Conservation (phyloP, 495 filamentous ascomycete species). For the Tuber umbilicatum region DNA sequence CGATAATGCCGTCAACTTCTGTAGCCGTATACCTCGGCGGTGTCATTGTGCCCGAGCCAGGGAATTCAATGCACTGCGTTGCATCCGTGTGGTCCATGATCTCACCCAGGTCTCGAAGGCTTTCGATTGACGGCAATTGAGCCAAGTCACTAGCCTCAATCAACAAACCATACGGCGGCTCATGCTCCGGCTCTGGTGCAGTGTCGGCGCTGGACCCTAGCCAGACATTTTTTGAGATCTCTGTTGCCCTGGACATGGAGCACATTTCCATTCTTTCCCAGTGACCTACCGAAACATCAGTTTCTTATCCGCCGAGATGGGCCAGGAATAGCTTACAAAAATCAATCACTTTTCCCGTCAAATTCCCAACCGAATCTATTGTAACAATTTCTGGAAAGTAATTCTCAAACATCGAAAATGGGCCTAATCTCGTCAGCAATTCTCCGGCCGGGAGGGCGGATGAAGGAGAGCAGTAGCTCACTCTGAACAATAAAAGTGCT, state of each 20-base stretch:
- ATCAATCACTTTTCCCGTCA: slow-evolving; percentile 76
- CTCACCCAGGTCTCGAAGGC: slow-evolving; percentile 54
- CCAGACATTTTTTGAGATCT: slow-evolving; percentile 84
- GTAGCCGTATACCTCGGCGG: slow-evolving; percentile 69
- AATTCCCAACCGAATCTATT: slow-evolving; percentile 62
- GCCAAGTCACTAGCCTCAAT: slow-evolving; percentile 86
- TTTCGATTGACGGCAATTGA: slow-evolving; percentile 53
- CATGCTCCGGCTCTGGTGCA: slow-evolving; percentile 40
- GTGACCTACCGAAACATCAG: slow-evolving; percentile 51
- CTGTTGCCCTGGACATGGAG: slow-evolving; percentile 79
- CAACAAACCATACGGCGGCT: slow-evolving; percentile 45
- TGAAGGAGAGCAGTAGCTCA: slow-evolving; percentile 44
- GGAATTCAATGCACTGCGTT: slow-evolving; percentile 69
- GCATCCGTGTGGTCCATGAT: slow-evolving; percentile 50
- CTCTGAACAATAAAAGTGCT: slow-evolving; percentile 75
- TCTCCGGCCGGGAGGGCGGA: slow-evolving; percentile 25
- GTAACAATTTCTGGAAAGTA: slow-evolving; percentile 64
- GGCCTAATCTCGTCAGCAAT: slow-evolving; percentile 46
- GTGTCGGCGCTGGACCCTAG: slow-evolving; percentile 80
- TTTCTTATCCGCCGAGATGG: slow-evolving; percentile 3
- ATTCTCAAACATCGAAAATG: slow-evolving; percentile 68
- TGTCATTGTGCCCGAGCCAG: slow-evolving; percentile 83
- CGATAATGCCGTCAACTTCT: slow-evolving; percentile 74
- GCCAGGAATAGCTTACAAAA: slow-evolving; percentile 56
- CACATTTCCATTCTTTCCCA: slow-evolving; percentile 90